Evolutionary conservation across 768 basidiomycete species (phyloP).

Genomic region (Antrodiella citrinella): DNA sequence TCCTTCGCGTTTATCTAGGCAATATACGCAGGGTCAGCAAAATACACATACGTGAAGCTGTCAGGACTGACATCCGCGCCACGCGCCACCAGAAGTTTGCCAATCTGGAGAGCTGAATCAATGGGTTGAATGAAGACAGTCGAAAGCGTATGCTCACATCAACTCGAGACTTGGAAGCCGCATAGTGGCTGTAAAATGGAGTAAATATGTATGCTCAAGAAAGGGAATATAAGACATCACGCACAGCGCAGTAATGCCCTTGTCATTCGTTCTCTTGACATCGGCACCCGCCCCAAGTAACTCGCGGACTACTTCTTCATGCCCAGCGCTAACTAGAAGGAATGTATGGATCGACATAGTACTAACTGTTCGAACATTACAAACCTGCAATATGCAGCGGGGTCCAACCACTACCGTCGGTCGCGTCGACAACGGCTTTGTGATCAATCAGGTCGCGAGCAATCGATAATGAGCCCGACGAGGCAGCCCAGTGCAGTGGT

Average conservation of each 20-base stretch:
- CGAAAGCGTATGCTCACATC: conserved; percentile 40
- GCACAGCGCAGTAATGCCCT: conserved; percentile 79
- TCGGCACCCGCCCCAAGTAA: conserved; percentile 79
- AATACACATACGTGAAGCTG: conserved; percentile 19
- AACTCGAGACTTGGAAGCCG: conserved; percentile 84
- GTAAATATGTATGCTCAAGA: conserved; percentile 9
- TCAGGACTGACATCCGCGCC: conserved; percentile 77
- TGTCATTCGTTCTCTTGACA: conserved; percentile 72
- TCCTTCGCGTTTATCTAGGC: conserved; percentile 88
- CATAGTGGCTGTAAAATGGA: conserved; percentile 62
- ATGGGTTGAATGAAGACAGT: background rate
- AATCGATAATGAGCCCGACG: conserved; percentile 63
- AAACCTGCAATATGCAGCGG: conserved; percentile 73
- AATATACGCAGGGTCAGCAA: conserved; percentile 18
- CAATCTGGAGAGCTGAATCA: conserved; percentile 54
- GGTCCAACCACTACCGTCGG: conserved; percentile 67
- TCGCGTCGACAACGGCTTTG: conserved; percentile 58
- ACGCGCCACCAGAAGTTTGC: conserved; percentile 72
- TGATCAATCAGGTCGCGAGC: conserved; percentile 61
- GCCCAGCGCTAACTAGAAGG: conserved; percentile 86
- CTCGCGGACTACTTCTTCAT: conserved; percentile 66
- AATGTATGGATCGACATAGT: background rate
- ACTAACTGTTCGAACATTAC: background rate
- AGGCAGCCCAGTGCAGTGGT: conserved; percentile 81
- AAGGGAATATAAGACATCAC: conserved; percentile 20